phyloP scores from a whole-genome alignment of 1,284 basidiomycete genomes.

The Anthracocystis panici-leucophaei region DNA sequence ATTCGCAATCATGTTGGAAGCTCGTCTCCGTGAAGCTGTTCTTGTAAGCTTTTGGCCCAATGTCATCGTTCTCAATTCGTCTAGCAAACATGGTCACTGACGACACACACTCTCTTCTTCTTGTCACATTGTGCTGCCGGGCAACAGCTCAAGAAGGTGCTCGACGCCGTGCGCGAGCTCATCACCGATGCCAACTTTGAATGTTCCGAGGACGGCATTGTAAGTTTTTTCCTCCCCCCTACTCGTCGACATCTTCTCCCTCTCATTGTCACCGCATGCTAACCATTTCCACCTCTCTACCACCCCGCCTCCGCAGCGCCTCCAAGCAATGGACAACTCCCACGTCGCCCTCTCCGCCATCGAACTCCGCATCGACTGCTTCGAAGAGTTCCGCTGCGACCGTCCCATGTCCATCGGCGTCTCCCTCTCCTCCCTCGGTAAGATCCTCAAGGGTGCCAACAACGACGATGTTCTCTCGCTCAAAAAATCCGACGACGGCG shows the following conservation, averaged over 20 bases:
- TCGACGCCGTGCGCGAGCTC: conserved; percentile 89
- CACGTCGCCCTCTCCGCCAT: conserved; percentile 96
- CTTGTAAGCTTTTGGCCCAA: conserved; percentile 49
- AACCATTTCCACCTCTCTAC: conserved; percentile 1
- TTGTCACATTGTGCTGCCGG: not conserved
- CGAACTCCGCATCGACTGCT: conserved; percentile 72
- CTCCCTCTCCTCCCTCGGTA: conserved; percentile 84
- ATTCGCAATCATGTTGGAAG: conserved; percentile 59
- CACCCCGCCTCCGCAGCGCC: conserved; percentile 39
- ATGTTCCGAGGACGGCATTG: conserved; percentile 92
- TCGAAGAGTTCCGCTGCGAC: conserved; percentile 84
- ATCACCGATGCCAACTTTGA: conserved; percentile 98
- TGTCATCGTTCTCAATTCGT: not conserved
- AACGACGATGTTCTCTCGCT: conserved; percentile 94
- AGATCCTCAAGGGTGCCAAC: conserved; percentile 96
- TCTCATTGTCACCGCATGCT: no score
- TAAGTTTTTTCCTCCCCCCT: conserved; percentile 71
- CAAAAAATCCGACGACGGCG: conserved; percentile 91
- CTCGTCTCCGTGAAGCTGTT: conserved; percentile 58
- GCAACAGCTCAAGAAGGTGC: conserved; percentile 64
- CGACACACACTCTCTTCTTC: not conserved
- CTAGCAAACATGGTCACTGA: not conserved
- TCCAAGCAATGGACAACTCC: conserved; percentile 99
- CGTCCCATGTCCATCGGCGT: conserved; percentile 82
- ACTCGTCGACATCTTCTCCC: no score